Conservation (phyloP, 139 green algal genomes). For the Volvox reticuliferus region DNA sequence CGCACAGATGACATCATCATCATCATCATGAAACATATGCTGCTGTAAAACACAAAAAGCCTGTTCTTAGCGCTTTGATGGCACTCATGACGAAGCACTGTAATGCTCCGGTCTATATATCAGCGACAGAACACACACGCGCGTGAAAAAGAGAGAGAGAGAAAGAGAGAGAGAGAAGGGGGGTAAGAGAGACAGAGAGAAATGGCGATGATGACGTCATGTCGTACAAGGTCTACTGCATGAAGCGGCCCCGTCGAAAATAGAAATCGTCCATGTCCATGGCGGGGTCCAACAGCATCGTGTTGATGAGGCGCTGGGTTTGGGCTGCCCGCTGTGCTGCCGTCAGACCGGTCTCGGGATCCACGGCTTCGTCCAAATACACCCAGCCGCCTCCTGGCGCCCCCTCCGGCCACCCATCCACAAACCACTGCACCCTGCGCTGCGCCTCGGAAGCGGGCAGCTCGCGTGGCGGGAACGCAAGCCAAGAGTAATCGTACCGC, state of each 20-base stretch:
- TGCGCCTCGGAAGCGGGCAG: not conserved
- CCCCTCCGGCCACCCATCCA: not conserved
- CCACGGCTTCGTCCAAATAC: conserved; percentile 30
- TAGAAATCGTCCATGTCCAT: conserved; percentile 10
- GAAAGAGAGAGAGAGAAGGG: too few relatives aligned
- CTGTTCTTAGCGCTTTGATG: too few relatives aligned
- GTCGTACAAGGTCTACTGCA: not conserved
- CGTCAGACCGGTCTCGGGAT: conserved; percentile 32
- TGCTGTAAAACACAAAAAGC: too few relatives aligned
- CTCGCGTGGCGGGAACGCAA: not conserved
- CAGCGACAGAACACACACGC: too few relatives aligned
- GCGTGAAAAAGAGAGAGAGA: too few relatives aligned
- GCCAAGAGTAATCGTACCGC: conserved; percentile 7
- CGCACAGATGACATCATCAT: too few relatives aligned
- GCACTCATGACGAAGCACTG: too few relatives aligned
- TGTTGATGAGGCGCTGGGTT: not conserved
- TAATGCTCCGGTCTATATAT: too few relatives aligned
- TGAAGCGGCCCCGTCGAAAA: conserved; percentile 3
- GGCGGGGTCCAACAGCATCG: not conserved
- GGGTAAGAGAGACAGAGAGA: too few relatives aligned
- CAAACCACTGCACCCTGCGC: not conserved
- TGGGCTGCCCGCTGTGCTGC: conserved; percentile 2
- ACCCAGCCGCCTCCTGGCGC: conserved; percentile 9
- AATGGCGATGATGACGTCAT: too few relatives aligned
- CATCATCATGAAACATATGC: too few relatives aligned